These are phyloP conservation scores for Blastobotrys parvus DNA, from an alignment of 805 yeast species.

Conservation along the genomic window DNA sequence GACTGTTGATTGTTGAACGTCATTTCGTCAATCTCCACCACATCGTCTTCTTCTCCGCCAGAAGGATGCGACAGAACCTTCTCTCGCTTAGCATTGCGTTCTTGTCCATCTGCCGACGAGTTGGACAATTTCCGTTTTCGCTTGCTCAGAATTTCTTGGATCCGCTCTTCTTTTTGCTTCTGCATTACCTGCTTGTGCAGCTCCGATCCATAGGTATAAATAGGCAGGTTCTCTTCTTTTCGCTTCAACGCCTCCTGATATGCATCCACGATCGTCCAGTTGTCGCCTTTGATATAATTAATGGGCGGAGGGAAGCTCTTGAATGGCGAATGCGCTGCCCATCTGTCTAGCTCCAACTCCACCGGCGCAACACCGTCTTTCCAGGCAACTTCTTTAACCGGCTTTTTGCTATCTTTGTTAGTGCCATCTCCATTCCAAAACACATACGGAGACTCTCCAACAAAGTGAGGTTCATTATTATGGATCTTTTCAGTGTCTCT, in stretches of 20 bases:
- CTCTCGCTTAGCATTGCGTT: background rate
- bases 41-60: background rate
- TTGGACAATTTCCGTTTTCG: background rate
- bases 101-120: background rate
- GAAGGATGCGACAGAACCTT: background rate
- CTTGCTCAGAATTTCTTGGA: background rate
- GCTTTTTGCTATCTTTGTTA: background rate
- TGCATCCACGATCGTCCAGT: constrained; percentile 21
- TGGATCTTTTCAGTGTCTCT: background rate
- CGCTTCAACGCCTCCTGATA: constrained; percentile 21
- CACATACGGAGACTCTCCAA: constrained; percentile 11
- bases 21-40: background rate
- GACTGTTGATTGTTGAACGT: background rate
- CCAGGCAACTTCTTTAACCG: too few species aligned
- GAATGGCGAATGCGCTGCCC: too few species aligned
- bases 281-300: constrained; percentile 18
- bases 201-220: background rate
- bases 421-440: background rate
- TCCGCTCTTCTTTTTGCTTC: background rate
- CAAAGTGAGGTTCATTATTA: constrained; percentile 7
- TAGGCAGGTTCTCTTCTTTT: background rate
- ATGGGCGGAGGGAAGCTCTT: too few species aligned
- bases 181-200: background rate
- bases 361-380: constrained; percentile 4
- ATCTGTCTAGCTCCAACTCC: constrained; percentile 5